Evolutionary conservation across 2,329 filamentous ascomycete genomes (phyloP).

Genomic region (Fusarium irregulare): DNA sequence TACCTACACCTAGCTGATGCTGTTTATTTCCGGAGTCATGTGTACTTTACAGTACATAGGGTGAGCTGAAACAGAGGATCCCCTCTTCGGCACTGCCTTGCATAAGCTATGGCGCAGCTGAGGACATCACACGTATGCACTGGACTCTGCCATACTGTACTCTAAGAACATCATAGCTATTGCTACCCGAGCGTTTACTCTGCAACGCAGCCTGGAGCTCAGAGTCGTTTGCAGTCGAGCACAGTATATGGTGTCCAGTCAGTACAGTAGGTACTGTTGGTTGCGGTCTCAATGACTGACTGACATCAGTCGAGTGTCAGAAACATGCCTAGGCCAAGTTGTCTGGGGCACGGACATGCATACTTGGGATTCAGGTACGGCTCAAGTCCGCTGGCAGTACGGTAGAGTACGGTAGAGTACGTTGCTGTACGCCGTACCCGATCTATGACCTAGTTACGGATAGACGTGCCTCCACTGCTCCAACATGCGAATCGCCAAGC

Average conservation of each 20-base stretch:
- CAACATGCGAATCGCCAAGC: slow-evolving; percentile 32
- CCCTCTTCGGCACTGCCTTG: background rate
- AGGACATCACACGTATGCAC: background rate
- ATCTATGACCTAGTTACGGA: slow-evolving; percentile 34
- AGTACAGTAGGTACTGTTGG: slow-evolving; percentile 4
- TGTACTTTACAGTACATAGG: background rate
- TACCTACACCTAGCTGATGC: background rate
- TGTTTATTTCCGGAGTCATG: slow-evolving; percentile 22
- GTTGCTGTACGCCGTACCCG: background rate
- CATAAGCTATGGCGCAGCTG: slow-evolving; percentile 25
- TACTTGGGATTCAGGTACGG: slow-evolving; percentile 8
- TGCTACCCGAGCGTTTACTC: background rate
- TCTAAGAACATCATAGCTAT: background rate
- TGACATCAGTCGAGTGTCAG: slow-evolving; percentile 29
- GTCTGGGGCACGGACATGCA: slow-evolving; percentile 10
- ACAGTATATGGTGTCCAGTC: background rate
- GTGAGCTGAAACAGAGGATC: slow-evolving; percentile 20
- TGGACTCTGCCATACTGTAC: background rate
- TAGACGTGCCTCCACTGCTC: slow-evolving; percentile 19
- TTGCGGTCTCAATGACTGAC: background rate
- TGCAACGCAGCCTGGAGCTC: background rate
- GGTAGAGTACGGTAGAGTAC: background rate
- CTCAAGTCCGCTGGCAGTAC: background rate
- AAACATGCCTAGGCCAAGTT: background rate
- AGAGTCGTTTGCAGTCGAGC: background rate